phyloP scores from a whole-genome alignment of 1,139 yeast species.

The Saccharomyces uvarum region DNA sequence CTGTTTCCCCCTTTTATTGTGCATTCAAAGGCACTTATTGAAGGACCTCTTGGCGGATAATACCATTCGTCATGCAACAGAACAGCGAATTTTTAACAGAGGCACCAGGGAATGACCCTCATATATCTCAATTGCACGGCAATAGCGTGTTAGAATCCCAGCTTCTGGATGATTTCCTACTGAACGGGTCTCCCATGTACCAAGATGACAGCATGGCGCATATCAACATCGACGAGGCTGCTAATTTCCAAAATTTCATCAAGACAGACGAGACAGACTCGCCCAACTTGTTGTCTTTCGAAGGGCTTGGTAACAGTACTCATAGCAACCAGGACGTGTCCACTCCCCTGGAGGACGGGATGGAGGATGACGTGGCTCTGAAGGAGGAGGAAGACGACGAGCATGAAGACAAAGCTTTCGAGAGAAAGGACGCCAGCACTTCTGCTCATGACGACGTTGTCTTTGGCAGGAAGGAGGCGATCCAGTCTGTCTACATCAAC shows the following conservation, averaged over 20 bases:
- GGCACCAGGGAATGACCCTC: not conserved
- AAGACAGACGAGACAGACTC: not conserved
- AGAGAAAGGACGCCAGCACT: conserved; percentile 14
- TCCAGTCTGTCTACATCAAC: conserved; percentile 17
- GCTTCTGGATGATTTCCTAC: not conserved
- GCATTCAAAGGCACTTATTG: not conserved
- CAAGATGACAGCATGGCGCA: not conserved
- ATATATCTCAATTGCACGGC: not conserved
- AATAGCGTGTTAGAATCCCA: not conserved
- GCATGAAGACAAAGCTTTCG: not conserved
- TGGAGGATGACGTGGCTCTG: not conserved
- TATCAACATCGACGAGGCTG: not conserved
- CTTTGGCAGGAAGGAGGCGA: conserved; percentile 25
- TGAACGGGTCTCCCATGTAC: not conserved
- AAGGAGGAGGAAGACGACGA: not conserved
- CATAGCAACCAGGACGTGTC: not conserved
- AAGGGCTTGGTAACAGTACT: not conserved
- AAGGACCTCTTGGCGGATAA: not conserved
- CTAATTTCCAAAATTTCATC: not conserved
- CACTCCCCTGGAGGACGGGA: not conserved
- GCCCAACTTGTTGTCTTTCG: not conserved
- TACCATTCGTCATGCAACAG: not conserved
- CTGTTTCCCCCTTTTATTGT: not conserved
- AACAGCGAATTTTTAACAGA: not conserved
- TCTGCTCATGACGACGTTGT: conserved; percentile 14